phyloP scores from a whole-genome alignment of 192 early-diverging fungal genomes.

The Backusella australiensis region DNA sequence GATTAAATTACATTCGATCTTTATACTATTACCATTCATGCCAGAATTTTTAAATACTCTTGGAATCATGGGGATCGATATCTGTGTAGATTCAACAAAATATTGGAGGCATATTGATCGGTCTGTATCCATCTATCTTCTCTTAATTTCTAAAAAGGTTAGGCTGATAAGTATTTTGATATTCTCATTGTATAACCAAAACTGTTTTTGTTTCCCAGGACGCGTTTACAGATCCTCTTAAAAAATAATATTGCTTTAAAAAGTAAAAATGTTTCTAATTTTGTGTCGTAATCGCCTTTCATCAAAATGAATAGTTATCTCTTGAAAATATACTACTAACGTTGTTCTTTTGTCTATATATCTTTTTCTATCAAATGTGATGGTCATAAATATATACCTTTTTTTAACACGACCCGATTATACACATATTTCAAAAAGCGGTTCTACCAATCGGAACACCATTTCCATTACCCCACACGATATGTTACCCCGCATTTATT shows the following conservation, averaged over 20 bases:
- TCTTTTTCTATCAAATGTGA: too few species aligned
- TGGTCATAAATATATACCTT: too few species aligned
- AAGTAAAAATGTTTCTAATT: neutral
- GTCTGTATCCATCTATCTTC: neutral
- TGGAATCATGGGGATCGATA: too few species aligned
- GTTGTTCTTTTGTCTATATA: too few species aligned
- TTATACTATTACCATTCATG: neutral
- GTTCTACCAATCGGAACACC: neutral
- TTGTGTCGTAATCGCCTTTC: neutral
- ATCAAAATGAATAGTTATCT: neutral
- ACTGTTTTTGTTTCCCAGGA: neutral
- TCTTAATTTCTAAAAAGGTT: neutral
- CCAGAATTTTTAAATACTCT: neutral
- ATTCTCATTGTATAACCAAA: neutral
- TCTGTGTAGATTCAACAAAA: neutral
- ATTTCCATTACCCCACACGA: neutral
- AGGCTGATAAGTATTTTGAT: neutral
- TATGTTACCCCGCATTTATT: neutral
- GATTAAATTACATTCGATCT: neutral
- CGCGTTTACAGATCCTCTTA: neutral
- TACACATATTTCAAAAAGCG: neutral
- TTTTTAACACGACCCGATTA: too few species aligned
- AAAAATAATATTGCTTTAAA: neutral
- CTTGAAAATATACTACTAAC: neutral
- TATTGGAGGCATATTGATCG: neutral